A percentile compares a stretch with the other conserved stretches of the same genome.
These are phyloP conservation scores for Platanthera zijinensis DNA, from an alignment of 106 monocot genomes.

Conservation along the genomic window DNA sequence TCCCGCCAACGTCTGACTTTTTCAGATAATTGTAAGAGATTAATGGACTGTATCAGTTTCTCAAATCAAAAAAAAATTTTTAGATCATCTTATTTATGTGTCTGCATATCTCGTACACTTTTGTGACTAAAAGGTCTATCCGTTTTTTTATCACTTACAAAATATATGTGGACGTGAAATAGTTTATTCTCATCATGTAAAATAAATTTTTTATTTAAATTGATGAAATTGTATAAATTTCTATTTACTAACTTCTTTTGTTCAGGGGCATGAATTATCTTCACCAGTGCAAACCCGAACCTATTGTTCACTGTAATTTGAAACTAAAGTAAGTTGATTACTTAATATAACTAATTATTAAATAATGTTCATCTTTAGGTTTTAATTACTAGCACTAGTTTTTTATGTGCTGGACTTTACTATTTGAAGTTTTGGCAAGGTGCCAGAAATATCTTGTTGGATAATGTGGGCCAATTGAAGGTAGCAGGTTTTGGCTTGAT, in stretches of 20 bases:
- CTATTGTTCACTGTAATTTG: slow-evolving; percentile 82
- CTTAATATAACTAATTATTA: neutral
- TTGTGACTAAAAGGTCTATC: too few relatives aligned
- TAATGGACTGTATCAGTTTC: too few relatives aligned
- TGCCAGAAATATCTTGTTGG: slow-evolving; percentile 95
- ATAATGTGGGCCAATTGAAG: slow-evolving; percentile 69
- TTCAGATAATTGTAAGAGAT: too few relatives aligned
- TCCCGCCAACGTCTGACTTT: too few relatives aligned
- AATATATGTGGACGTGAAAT: too few relatives aligned
- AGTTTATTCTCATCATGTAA: too few relatives aligned
- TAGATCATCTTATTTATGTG: too few relatives aligned
- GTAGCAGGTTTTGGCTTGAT: slow-evolving; percentile 78
- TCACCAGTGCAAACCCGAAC: slow-evolving; percentile 89
- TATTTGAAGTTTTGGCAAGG: slow-evolving; percentile 78
- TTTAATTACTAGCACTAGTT: slow-evolving; percentile 8
- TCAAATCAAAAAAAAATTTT: too few relatives aligned
- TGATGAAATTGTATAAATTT: too few relatives aligned
- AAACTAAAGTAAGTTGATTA: slow-evolving; percentile 84
- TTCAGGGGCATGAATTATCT: slow-evolving; percentile 92
- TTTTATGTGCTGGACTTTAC: slow-evolving; percentile 33
- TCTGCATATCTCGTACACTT: too few relatives aligned
- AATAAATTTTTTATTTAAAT: too few relatives aligned
- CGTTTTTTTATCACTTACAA: too few relatives aligned
- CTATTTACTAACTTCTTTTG: slow-evolving; percentile 5
- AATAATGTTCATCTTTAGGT: neutral